Evolutionary conservation across 2,329 filamentous ascomycete species (phyloP).

Genomic region (Fusarium sp.): DNA sequence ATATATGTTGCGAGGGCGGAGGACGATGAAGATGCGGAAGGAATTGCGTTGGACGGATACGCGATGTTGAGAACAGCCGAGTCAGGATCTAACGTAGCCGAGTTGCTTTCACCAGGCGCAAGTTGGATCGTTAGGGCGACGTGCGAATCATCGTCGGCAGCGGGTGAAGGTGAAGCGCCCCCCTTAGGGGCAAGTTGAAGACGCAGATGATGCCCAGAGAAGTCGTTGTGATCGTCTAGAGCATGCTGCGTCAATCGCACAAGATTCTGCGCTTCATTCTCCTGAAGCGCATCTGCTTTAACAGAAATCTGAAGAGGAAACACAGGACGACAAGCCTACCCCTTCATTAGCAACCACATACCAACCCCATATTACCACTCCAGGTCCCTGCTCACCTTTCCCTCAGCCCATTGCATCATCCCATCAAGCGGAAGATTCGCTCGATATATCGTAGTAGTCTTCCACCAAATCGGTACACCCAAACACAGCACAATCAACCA

Average conservation of each 20-base stretch:
- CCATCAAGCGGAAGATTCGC: slow-evolving; percentile 83
- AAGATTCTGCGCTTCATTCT: slow-evolving; percentile 77
- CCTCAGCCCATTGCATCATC: slow-evolving; percentile 94
- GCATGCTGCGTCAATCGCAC: slow-evolving; percentile 85
- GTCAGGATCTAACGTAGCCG: slow-evolving; percentile 75
- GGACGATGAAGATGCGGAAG: slow-evolving; percentile 75
- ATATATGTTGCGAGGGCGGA: slow-evolving; percentile 81
- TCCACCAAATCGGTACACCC: slow-evolving; percentile 95
- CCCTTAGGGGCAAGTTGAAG: slow-evolving; percentile 51
- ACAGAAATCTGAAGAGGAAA: slow-evolving; percentile 88
- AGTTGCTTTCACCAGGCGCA: slow-evolving; percentile 69
- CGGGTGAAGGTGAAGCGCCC: slow-evolving; percentile 21
- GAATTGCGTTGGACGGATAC: slow-evolving; percentile 77
- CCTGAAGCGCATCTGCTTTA: slow-evolving; percentile 73
- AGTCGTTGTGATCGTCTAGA: slow-evolving; percentile 87
- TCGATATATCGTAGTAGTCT: slow-evolving; percentile 91
- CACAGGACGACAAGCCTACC: slow-evolving; percentile 84
- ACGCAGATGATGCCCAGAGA: slow-evolving; percentile 84
- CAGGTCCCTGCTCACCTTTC: slow-evolving; percentile 70
- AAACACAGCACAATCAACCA: slow-evolving; percentile 87
- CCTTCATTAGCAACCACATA: neutral
- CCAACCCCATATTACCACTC: no score
- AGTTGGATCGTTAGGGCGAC: slow-evolving; percentile 79
- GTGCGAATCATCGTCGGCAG: slow-evolving; percentile 57
- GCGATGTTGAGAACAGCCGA: slow-evolving; percentile 79